Base-by-base conservation (phyloP, 441 rosid genomes). In the Capsella rubella region DNA sequence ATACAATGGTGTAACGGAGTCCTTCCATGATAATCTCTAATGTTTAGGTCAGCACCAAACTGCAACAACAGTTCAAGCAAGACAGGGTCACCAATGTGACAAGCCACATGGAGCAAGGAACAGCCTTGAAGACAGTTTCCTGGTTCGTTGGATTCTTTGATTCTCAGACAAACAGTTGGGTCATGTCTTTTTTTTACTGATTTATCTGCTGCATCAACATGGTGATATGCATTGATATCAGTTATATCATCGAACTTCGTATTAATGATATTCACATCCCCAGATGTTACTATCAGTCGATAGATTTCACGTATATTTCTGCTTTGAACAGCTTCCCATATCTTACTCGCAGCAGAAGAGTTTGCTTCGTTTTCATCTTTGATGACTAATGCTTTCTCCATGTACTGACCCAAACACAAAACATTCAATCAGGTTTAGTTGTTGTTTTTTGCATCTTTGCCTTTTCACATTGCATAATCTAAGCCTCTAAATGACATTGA, bases 1-100 rank as follows among this genome's bases (percentile, higher is more conserved):
- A 94, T 80, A 82, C 97, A 94, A 65, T 80, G 89, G 80, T 91
- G 98, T 79, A 94, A 82, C 54, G 98, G 95, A 79, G 97, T 87
- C 77, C 93, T 83, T 78, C 92, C 92, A 45, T 89, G 95, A 79
- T 81, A 90, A 75, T 94, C 98, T 3, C 79, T 82, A 78, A 75
- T 57, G 81, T 91, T 90, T 70, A 87, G 76, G 64, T 87, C 80
- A 34, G 95, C 97, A 79, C 97, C 93, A 68, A 86, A 91, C 81
- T 90, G 98, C 75, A 90, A 70, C 88, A 94, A 63, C 85, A 94
- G 85, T 82, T 94, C 98, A 69, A 89, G 79, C 93, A 90, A 84
- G 80, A 84, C 93, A 12, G 71, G 69, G 72, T 85, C 81, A 49
- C 89, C 87, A 60, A 64, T 71, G 57, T 83, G 89, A 71, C 95